Base-by-base conservation (phyloP, 441 rosid species). In the Gossypium lobatum region DNA sequence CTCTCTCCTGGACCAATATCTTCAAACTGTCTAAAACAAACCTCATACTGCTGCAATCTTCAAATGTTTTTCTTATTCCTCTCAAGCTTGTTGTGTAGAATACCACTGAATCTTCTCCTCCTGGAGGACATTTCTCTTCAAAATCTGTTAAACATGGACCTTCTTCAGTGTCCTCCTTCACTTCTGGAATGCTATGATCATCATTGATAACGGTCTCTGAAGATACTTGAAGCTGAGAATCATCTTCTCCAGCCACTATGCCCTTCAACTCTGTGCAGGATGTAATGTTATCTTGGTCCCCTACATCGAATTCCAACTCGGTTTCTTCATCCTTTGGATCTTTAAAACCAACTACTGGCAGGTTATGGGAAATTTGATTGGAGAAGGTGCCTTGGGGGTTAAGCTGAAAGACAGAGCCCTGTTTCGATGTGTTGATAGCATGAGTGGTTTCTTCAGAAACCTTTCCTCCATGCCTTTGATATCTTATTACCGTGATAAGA, bases 391-490 rank as follows among this genome's bases (percentile, higher is more conserved):
- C 37, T 31, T 31, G 37, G 8, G 57, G 14, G 8, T 42, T 42
- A 7, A 42, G 48, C 48, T 42, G 48, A 42, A 42, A 2, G 11
- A 42, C 48, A 7, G 14, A 42, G 14, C 87, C 79, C 76, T 83
- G 85, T 83, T 83, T 87, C 34, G 85, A 70, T 16, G 86, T 13
- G n/a, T 10, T 48, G 53, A 5, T 79, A 16, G 76, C 70, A 10
- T 75, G 69, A 89, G 80, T 64, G 91, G 80, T 64, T 86, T 92
- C 87, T 85, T 89, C 9, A 87, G 73, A 67, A 95, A 67, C 73
- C 86, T 87, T 67, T 83, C 97, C 73, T 86, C 88, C 87, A 86
- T 79, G 77, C 86, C 87, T 64, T 85, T 88, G 95, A 89, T 87
- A 26, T 77, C 78, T 77, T 57, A 3, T 23, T 55, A 55, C 60